Evolutionary conservation across 345 rosid genomes (phyloP), one percentile per base, ranked within the genome.

Genomic region (Odontarrhena argentea): DNA sequence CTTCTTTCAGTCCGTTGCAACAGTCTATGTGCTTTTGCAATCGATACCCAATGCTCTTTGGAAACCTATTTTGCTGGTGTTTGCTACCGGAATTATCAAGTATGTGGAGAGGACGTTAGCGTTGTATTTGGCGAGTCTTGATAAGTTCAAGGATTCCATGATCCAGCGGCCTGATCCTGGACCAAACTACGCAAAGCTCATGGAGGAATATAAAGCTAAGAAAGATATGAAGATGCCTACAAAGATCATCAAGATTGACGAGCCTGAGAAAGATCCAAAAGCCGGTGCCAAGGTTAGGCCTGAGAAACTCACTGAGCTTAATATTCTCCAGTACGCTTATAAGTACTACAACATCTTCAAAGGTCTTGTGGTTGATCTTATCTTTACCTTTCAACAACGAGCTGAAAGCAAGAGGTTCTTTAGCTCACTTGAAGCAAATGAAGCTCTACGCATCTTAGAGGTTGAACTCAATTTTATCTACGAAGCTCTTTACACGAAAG

Each of bases 381-480:
- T 62, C 66, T 58, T 80, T 3, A 38, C 71, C 2, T 65, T 62
- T 25, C 53, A 74, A 37, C 47, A 69, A 15, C 53, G 78, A 25
- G 47, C 50, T 12, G 60, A 48, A 8, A 67, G 74, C 72, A 61
- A 60, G 57, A 6, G 37, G 18, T 74, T 75, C 12, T 67, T 73
- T 7, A 9, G 11, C 30, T 9, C 5, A 2, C 66, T 68, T 7
- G 3, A 35, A 0, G 2, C 79, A 6, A 2, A 30, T 3, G 77
- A 70, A 30, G 82, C 80, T 3, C 74, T 82, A 36, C 30, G 57
- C 42, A 48, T 80, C 28, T 63, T 78, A 57, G 86, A 69, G 68
- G 70, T 73, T 47, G 86, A 80, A 54, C 82, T 80, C 48, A 74
- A 71, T 35, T 64, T 82, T 61, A 59, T 80, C 64, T 79, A 79